Conservation (phyloP, 495 filamentous ascomycete genomes). For the Achaetomiella virescens region DNA sequence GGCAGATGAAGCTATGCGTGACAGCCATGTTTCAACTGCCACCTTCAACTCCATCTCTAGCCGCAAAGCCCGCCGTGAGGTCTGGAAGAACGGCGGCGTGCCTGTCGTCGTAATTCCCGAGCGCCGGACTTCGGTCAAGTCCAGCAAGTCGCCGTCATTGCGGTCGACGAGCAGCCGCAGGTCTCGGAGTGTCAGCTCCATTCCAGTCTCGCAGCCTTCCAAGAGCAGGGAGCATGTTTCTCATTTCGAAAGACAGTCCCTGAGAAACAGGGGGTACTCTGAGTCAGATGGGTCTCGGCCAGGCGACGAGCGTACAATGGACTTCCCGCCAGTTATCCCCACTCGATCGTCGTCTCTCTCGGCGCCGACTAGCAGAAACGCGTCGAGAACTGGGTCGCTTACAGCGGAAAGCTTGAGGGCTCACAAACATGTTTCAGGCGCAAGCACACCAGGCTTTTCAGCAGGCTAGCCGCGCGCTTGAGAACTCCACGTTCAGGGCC, state of each 20-base stretch:
- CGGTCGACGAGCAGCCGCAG: constrained; percentile 48
- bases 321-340: constrained; percentile 56
- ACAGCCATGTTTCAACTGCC: constrained; percentile 54
- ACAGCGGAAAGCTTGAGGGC: constrained; percentile 61
- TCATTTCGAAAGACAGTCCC: constrained; percentile 28
- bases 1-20: constrained; percentile 37
- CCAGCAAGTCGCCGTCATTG: constrained; percentile 44
- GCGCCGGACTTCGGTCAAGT: constrained; percentile 57
- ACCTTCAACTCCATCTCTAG: constrained; percentile 52
- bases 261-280: constrained; percentile 40
- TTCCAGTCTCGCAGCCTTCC: constrained; percentile 27
- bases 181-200: constrained; percentile 42
- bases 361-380: constrained; percentile 62
- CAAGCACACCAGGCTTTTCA: constrained; percentile 27
- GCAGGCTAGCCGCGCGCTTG: constrained; percentile 22
- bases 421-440: constrained; percentile 43
- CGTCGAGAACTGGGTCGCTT: constrained; percentile 58
- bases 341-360: constrained; percentile 60
- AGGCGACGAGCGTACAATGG: constrained; percentile 48
- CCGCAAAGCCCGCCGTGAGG: constrained; percentile 49
- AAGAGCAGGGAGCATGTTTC: constrained; percentile 31
- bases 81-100: constrained; percentile 50
- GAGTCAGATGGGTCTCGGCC: constrained; percentile 41
- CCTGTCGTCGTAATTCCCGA: constrained; percentile 70
- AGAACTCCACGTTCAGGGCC: constrained; percentile 21